phyloP scores from a whole-genome alignment of 768 basidiomycete species.

The Kwoniella heveanensis region DNA sequence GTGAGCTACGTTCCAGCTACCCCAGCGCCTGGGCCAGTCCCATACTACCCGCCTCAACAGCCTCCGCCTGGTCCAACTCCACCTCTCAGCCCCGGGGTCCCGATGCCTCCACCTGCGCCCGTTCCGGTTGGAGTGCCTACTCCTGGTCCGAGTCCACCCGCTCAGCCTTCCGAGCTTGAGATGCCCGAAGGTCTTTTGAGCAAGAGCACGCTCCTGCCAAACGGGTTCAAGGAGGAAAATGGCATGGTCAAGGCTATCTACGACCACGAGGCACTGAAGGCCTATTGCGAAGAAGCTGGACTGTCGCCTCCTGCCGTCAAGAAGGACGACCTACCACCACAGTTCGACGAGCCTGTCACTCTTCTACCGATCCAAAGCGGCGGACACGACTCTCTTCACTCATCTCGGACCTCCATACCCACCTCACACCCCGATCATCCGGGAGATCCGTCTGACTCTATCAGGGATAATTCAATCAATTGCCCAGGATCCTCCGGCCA shows the following conservation, averaged over 20 bases:
- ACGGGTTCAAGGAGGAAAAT: slow-evolving; percentile 15
- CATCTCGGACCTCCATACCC: background rate
- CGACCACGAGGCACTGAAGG: slow-evolving; percentile 23
- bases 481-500: too few species aligned
- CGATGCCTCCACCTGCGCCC: background rate
- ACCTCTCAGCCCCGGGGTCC: background rate
- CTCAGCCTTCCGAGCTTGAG: background rate
- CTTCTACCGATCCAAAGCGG: slow-evolving; percentile 24
- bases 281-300: slow-evolving; percentile 23
- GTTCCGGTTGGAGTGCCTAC: background rate
- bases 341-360: background rate
- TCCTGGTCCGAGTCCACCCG: background rate
- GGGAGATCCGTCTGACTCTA: too few species aligned
- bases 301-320: background rate
- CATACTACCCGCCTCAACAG: background rate
- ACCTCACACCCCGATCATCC: too few species aligned
- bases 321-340: background rate
- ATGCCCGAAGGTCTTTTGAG: background rate
- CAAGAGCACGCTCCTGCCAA: slow-evolving; percentile 1
- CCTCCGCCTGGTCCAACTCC: background rate
- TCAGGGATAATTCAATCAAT: too few species aligned
- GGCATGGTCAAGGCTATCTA: slow-evolving; percentile 26
- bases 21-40: background rate
- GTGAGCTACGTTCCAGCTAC: slow-evolving; percentile 5
- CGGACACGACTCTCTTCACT: slow-evolving; percentile 16